Percentiles rank a stretch among this genome's conserved stretches.
These are phyloP conservation scores for Piromyces sp. DNA, from an alignment of 192 early-diverging fungal species.

Conservation along the genomic window DNA sequence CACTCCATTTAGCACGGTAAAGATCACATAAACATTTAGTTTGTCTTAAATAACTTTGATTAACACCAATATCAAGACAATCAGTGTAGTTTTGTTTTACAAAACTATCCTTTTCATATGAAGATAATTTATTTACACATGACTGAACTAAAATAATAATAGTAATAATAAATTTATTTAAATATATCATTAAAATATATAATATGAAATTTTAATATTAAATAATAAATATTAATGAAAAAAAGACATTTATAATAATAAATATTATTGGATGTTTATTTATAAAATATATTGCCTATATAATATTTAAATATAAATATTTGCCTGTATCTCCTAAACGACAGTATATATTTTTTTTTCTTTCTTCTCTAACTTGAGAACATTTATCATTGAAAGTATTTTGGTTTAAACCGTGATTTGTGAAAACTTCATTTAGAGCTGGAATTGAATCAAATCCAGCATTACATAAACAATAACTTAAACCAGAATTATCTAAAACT, in stretches of 20 bases:
- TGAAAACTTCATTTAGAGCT: not conserved
- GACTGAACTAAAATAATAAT: too few species aligned
- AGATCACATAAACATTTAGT: not conserved
- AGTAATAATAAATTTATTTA: too few species aligned
- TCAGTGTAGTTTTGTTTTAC: not conserved
- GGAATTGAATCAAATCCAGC: not conserved
- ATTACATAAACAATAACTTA: not conserved
- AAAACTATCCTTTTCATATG: too few species aligned
- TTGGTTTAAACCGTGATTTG: not conserved
- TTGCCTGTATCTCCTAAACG: not conserved
- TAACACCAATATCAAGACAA: not conserved
- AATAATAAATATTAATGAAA: too few species aligned
- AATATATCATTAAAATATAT: too few species aligned
- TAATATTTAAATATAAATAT: too few species aligned
- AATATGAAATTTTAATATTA: too few species aligned
- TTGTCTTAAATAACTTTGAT: not conserved
- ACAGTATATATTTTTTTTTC: not conserved
- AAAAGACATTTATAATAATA: too few species aligned
- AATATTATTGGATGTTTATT: too few species aligned
- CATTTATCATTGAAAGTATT: not conserved
- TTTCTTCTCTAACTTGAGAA: not conserved
- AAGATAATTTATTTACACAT: too few species aligned
- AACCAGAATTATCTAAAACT: not conserved
- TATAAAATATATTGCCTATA: too few species aligned
- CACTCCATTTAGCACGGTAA: not conserved